phyloP scores from a whole-genome alignment of 108 stramenopile species.

The Skeletonema potamos region DNA sequence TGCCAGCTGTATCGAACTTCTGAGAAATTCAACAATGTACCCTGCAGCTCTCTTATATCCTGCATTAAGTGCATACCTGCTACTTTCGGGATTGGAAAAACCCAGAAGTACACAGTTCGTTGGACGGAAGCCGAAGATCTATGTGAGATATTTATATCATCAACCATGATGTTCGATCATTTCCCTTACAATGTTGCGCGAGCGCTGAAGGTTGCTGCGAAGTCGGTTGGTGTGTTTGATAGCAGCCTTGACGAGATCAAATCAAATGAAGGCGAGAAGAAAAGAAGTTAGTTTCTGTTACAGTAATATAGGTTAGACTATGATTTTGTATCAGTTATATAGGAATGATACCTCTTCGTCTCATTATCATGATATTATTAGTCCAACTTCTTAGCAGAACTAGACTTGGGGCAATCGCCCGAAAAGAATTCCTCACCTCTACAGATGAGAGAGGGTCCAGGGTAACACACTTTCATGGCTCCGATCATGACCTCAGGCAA shows the following conservation, averaged over 20 bases:
- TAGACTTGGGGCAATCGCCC: slow-evolving; percentile 28
- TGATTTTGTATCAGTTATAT: not conserved
- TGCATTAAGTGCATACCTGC: slow-evolving; percentile 6
- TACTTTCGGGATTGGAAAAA: not conserved
- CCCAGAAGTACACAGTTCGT: slow-evolving; percentile 31
- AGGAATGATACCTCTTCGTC: not conserved
- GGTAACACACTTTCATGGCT: slow-evolving; percentile 65
- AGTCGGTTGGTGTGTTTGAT: slow-evolving; percentile 14
- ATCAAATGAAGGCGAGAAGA: not conserved
- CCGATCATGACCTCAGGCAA: slow-evolving; percentile 77
- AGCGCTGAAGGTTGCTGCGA: slow-evolving; percentile 34
- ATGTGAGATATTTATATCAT: slow-evolving; percentile 22
- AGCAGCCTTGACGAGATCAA: not conserved
- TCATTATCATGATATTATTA: not conserved
- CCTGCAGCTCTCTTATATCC: slow-evolving; percentile 13
- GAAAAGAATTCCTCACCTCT: slow-evolving; percentile 68
- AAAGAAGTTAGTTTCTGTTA: not conserved
- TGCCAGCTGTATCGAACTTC: slow-evolving; percentile 77
- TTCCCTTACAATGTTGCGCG: slow-evolving; percentile 35
- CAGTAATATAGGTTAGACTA: not conserved
- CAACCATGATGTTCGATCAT: slow-evolving; percentile 38
- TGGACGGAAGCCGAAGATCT: slow-evolving; percentile 36
- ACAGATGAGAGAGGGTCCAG: slow-evolving; percentile 60
- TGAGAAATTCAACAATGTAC: slow-evolving; percentile 43
- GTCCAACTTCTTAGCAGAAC: not conserved